phyloP scores from a whole-genome alignment of 441 rosid genomes.

The Pelargonium australe region DNA sequence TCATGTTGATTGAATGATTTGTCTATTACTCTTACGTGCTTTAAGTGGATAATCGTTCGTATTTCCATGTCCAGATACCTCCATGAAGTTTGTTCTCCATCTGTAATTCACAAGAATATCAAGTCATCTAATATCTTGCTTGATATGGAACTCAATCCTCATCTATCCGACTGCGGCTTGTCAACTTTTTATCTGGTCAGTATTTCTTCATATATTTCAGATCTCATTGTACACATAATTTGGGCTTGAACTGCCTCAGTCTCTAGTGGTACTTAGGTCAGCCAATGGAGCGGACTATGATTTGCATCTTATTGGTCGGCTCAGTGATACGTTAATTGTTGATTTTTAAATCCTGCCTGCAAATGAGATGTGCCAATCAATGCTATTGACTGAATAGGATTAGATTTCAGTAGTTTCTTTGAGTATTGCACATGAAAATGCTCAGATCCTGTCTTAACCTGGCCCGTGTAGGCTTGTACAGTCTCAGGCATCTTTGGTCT shows the following conservation, averaged over 20 bases:
- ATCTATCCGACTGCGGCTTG: slow-evolving; percentile 72
- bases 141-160: slow-evolving; percentile 75
- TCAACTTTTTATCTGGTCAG: slow-evolving; percentile 64
- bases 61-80: slow-evolving; percentile 57
- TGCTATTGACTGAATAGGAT: neutral
- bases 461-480: neutral
- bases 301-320: too few relatives aligned
- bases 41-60: neutral
- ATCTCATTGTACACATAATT: neutral
- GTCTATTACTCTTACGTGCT: neutral
- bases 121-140: slow-evolving; percentile 90
- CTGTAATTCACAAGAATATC: slow-evolving; percentile 82
- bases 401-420: neutral
- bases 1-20: too few relatives aligned
- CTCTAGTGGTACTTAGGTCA: neutral
- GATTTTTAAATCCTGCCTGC: neutral
- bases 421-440: neutral
- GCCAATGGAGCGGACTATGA: too few relatives aligned
- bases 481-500: neutral
- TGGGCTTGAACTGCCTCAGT: neutral
- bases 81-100: slow-evolving; percentile 81
- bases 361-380: neutral
- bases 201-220: slow-evolving; percentile 3
- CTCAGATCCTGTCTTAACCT: neutral
- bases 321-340: neutral